phyloP scores from a whole-genome alignment of 345 rosid species.

The Eucalyptus marginata region DNA sequence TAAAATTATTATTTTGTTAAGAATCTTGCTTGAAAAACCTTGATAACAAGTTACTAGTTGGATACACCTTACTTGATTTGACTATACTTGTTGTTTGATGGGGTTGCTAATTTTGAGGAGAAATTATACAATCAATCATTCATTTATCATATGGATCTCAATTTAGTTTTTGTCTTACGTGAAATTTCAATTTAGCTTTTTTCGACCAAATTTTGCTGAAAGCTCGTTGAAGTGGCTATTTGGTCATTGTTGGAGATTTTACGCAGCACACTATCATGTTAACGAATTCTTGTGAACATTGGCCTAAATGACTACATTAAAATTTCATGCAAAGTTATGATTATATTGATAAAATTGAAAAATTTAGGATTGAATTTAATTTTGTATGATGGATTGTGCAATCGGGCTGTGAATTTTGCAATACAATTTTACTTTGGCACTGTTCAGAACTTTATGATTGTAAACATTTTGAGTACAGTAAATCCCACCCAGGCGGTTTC shows the following conservation, averaged over 20 bases:
- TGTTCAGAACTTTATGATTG: not conserved
- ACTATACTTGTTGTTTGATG: not conserved
- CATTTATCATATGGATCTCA: no score
- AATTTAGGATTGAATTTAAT: not conserved
- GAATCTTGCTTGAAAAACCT: not conserved
- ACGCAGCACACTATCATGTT: accelerated
- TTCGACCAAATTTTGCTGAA: no score
- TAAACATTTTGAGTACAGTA: not conserved
- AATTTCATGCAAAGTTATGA: accelerated
- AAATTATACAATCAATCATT: no score
- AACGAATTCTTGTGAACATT: not conserved
- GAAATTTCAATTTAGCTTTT: no score
- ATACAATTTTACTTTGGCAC: not conserved
- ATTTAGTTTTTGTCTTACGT: accelerated
- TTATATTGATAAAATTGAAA: not conserved
- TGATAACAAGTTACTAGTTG: not conserved
- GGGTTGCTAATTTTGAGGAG: not conserved
- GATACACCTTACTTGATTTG: not conserved
- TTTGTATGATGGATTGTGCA: accelerated
- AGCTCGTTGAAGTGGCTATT: no score
- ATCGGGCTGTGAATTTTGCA: not conserved
- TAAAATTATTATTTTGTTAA: no score
- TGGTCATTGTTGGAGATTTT: accelerated
- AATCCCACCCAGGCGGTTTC: not conserved
- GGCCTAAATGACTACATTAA: no score